These are phyloP conservation scores for Cyathus striatus DNA, from an alignment of 768 basidiomycete species.

Conservation along the genomic window DNA sequence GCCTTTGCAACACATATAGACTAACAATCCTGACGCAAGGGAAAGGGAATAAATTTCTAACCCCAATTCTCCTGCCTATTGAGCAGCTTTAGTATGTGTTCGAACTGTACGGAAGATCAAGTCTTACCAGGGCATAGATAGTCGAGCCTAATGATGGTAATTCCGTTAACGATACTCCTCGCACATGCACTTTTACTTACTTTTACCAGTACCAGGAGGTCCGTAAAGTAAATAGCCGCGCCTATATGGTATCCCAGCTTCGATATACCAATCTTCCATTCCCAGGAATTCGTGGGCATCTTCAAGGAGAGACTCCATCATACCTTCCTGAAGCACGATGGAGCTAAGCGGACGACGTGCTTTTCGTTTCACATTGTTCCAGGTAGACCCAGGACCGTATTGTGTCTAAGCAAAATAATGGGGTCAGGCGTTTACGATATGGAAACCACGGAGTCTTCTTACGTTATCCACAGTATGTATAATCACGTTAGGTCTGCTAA, in stretches of 20 bases:
- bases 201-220: conserved; percentile 61
- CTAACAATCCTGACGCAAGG: conserved; percentile 42
- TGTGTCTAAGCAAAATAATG: conserved; percentile 20
- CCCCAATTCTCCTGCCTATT: conserved; percentile 55
- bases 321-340: conserved; percentile 44
- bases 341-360: conserved; percentile 45
- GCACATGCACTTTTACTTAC: conserved; percentile 20
- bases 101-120: neutral
- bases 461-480: conserved; percentile 28
- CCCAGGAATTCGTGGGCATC: conserved; percentile 51
- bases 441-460: neutral
- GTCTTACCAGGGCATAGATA: conserved; percentile 44
- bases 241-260: conserved; percentile 53
- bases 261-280: conserved; percentile 52
- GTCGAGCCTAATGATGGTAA: conserved; percentile 38
- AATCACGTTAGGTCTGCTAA: conserved; percentile 34
- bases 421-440: neutral
- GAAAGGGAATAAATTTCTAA: conserved; percentile 78
- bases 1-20: conserved; percentile 1
- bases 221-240: conserved; percentile 55
- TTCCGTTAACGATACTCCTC: conserved; percentile 23
- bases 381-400: conserved; percentile 30
- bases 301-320: conserved; percentile 38
- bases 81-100: neutral
- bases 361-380: conserved; percentile 44